Evolutionary conservation across 1,284 basidiomycete genomes (phyloP), one percentile per base, ranked within the genome.

Genomic region (Cutaneotrichosporon cutaneum): DNA sequence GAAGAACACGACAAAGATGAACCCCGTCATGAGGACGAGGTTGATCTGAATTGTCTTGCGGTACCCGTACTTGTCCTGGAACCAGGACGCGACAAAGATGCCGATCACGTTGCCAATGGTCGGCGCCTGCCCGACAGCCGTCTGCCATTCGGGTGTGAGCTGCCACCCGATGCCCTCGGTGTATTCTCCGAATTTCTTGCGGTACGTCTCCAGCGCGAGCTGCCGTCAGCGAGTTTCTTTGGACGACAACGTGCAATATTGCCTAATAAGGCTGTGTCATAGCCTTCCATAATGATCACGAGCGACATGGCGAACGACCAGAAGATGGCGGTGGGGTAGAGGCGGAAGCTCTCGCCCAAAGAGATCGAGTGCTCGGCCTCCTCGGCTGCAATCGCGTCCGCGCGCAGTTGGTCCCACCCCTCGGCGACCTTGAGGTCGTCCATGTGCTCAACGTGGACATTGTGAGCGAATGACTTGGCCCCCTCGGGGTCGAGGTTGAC

Each of bases 1-100:
- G 59, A 82, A 83, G 66, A 75, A 72, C 24, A 68, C 63, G 30
- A 77, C 68, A 53, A 73, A 74, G 45, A 75, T 72, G 52, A 69
- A 70, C 5, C 56, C 62, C 26, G 68, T 62, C 54, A 75, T 66
- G 42, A 61, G 9, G 22, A 82, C 69, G 39, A 78, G 64, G 24
- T 53, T 59, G 50, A 65, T 44, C 44, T 66, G 68, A 16, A 72
- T 61, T 0, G 67, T 68, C n/a, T 60, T 42, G 32, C 61, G 59
- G 64, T 74, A 74, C 2, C 72, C 72, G 44, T 56, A 70, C 35
- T 58, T 54, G 47, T 69, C 66, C 54, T 69, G 66, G 33, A 62
- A 52, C 56, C 60, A 70, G 2, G 64, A 59, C 3, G 65, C 56
- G 22, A 64, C 22, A 50, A 70, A 63, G 57, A 74, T 71, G 32